Base-by-base conservation (phyloP, 2,329 filamentous ascomycete species). In the Trichoderma endophyticum region DNA sequence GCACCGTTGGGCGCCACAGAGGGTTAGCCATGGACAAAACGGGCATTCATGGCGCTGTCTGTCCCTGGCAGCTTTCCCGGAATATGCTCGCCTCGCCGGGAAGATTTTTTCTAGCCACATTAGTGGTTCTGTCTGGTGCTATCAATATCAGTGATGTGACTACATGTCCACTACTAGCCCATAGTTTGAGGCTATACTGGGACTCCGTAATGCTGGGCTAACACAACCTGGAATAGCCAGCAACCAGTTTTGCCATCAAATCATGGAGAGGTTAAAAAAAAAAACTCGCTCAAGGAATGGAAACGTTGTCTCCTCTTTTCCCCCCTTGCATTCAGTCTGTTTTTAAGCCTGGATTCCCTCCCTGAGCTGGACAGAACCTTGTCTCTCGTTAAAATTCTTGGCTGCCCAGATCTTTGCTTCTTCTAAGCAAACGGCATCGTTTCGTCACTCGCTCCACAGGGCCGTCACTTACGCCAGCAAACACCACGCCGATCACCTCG, bases 401-500 rank as follows among this genome's bases (percentile, higher is more conserved):
- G 63, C 56, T 67, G 28, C 48, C 14, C 48, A 64, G 34, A 34
- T 59, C 26, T 60, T 60, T 59, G 21, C 32, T 26, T 14, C 34
- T 24, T 24, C 32, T 39, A 9, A 39, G 26, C 43, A 48, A 69
- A 72, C 71, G 34, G 64, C 71, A 68, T 72, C 64, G 28, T 73
- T 72, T 64, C 73, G 70, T 74, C 70, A 72, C 70, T 70, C 66
- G 72, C 72, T 73, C 63, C 73, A 74, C 73, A 60, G 2, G 9
- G 18, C 57, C 57, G 57, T 60, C 54, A 34, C 34, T 36, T 21
- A 24, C n/a, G 67, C 57, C 71, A 69, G 62, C 71, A 71, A 71
- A 73, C 71, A 73, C 61, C 59, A 66, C 68, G 71, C 67, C 67
- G 67, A 70, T 70, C 67, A 36, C 21, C 39, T 56, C 43, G 39